These are phyloP conservation scores for Colletotrichum liaoningense DNA, from an alignment of 2,329 filamentous ascomycete species.

Conservation along the genomic window DNA sequence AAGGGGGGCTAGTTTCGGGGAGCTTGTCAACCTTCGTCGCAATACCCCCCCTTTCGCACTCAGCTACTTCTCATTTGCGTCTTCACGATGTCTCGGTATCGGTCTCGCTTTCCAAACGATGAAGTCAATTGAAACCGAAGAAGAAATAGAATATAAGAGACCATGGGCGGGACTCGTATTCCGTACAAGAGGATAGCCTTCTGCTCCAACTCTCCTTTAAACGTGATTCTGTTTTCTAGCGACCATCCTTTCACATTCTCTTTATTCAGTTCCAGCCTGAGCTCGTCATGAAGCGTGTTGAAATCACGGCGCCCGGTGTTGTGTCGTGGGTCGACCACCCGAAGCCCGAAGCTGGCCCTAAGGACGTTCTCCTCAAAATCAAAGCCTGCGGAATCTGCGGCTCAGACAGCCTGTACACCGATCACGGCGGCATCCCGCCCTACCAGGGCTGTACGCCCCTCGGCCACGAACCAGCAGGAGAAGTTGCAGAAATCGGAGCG, in stretches of 20 bases:
- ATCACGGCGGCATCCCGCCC: background rate
- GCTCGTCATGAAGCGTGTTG: background rate
- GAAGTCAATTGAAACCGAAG: background rate
- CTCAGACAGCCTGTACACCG: constrained; percentile 7
- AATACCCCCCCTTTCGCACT: background rate
- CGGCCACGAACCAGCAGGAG: constrained; percentile 19
- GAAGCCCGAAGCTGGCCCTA: background rate
- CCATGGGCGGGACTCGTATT: background rate
- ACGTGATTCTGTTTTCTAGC: background rate
- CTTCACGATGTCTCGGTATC: background rate
- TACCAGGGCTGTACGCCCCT: background rate
- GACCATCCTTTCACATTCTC: background rate
- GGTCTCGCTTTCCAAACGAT: background rate
- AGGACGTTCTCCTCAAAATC: constrained; percentile 12
- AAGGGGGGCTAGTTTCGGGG: background rate
- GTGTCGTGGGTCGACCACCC: constrained; percentile 18
- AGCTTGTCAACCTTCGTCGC: background rate
- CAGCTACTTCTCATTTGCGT: background rate
- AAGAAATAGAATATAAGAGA: background rate
- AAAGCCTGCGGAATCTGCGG: constrained; percentile 23
- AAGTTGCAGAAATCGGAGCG: constrained; percentile 5
- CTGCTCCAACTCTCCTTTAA: background rate
- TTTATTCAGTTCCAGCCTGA: background rate
- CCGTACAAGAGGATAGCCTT: background rate
- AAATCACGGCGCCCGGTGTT: background rate